Evolutionary conservation across 2,329 filamentous ascomycete species (phyloP).

Genomic region (Beauveria sp.): DNA sequence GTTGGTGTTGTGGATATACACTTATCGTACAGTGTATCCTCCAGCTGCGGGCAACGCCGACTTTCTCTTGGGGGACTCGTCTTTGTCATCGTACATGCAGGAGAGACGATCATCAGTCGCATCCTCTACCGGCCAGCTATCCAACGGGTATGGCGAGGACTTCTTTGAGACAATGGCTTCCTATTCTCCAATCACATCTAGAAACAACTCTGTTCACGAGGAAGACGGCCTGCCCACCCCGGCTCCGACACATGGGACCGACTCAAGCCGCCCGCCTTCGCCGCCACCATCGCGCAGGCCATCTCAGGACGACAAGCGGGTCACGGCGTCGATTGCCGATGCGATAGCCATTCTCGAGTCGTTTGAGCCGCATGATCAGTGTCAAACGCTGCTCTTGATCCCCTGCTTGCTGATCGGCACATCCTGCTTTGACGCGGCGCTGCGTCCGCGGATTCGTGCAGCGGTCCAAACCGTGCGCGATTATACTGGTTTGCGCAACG

Average conservation of each 20-base stretch:
- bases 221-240: slow-evolving; percentile 19
- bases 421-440: slow-evolving; percentile 45
- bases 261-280: slow-evolving; percentile 24
- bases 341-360: slow-evolving; percentile 46
- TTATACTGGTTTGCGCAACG: slow-evolving; percentile 54
- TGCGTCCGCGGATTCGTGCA: slow-evolving; percentile 44
- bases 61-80: slow-evolving; percentile 14
- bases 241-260: slow-evolving; percentile 10
- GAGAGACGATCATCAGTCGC: slow-evolving; percentile 12
- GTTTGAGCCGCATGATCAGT: slow-evolving; percentile 49
- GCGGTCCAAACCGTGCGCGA: slow-evolving; percentile 44
- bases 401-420: slow-evolving; percentile 54
- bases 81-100: slow-evolving; percentile 14
- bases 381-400: slow-evolving; percentile 51
- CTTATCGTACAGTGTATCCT: slow-evolving; percentile 54
- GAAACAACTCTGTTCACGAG: slow-evolving; percentile 34
- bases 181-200: slow-evolving; percentile 27
- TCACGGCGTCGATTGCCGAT: slow-evolving; percentile 49
- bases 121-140: slow-evolving; percentile 12
- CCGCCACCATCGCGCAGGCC: slow-evolving; percentile 41
- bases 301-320: slow-evolving; percentile 40
- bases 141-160: neutral
- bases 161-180: slow-evolving; percentile 14
- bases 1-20: slow-evolving; percentile 59
- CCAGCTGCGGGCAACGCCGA: neutral